phyloP scores from a whole-genome alignment of 1,284 basidiomycete species.

The Takashimella tepidaria region DNA sequence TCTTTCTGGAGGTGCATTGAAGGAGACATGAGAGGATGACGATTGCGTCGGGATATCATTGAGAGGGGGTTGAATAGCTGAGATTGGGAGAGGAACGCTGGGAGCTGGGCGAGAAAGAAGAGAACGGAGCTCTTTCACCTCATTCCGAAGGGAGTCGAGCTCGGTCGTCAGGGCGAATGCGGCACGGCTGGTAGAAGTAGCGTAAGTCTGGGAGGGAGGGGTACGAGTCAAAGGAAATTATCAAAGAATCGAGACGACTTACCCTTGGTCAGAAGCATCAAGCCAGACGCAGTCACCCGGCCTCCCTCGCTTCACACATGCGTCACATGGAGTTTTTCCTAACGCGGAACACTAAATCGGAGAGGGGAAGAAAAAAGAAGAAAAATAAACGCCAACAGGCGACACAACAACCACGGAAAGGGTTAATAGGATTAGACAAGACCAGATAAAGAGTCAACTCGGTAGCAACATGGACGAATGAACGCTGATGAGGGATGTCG shows the following conservation, averaged over 20 bases:
- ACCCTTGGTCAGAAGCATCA: constrained; percentile 1
- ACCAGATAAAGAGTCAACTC: too few relatives aligned
- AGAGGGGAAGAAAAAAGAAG: too few relatives aligned
- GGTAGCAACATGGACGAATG: too few relatives aligned
- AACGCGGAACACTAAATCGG: constrained; percentile 26
- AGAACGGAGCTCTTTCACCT: constrained; percentile 2
- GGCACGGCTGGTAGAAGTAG: background rate
- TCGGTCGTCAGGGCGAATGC: constrained; percentile 3
- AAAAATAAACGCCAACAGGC: too few relatives aligned
- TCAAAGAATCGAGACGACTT: too few relatives aligned
- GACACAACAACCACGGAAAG: too few relatives aligned
- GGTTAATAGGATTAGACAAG: too few relatives aligned
- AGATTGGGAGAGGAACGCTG: background rate
- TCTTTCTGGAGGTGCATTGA: background rate
- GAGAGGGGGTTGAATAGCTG: background rate
- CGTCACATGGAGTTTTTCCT: constrained; percentile 22
- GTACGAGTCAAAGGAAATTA: background rate
- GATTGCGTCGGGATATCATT: background rate
- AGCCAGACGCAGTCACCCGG: constrained; percentile 21
- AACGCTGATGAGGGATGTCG: too few relatives aligned
- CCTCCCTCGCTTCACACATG: constrained; percentile 17
- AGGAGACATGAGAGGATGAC: background rate
- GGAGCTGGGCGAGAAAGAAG: background rate
- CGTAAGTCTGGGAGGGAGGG: background rate
- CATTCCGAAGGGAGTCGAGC: background rate